Percentiles rank a stretch among this genome's conserved stretches.
Evolutionary conservation across 805 yeast genomes (phyloP).

Genomic region (Lipomyces sp.): DNA sequence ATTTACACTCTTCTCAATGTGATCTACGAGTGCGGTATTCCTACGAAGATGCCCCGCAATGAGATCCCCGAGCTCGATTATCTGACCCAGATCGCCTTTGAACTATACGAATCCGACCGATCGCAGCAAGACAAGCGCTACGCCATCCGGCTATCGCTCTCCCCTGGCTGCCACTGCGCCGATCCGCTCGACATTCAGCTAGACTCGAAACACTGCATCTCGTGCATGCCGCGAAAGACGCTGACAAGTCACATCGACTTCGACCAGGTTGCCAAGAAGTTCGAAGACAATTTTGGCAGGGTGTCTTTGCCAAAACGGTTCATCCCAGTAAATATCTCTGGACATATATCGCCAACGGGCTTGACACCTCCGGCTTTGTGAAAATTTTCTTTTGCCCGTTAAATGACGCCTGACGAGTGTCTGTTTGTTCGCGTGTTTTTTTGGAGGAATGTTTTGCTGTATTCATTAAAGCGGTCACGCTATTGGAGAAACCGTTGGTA

Average conservation of each 20-base stretch:
- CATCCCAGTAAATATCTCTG: constrained; percentile 68
- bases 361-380: too few relatives aligned
- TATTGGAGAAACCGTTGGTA: too few relatives aligned
- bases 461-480: too few relatives aligned
- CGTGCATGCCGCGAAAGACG: constrained; percentile 87
- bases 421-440: too few relatives aligned
- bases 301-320: constrained; percentile 75
- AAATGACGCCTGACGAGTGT: too few relatives aligned
- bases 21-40: constrained; percentile 85
- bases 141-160: constrained; percentile 82
- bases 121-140: constrained; percentile 61
- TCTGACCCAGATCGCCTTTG: constrained; percentile 90
- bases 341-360: constrained; percentile 3
- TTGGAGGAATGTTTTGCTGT: too few relatives aligned
- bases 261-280: constrained; percentile 78
- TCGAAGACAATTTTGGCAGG: constrained; percentile 76
- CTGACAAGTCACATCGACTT: constrained; percentile 90
- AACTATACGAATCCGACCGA: constrained; percentile 67
- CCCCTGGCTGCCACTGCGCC: constrained; percentile 98
- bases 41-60: constrained; percentile 92
- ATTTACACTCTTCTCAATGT: constrained; percentile 90
- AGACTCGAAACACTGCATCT: constrained; percentile 93
- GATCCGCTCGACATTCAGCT: constrained; percentile 96
- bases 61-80: constrained; percentile 96
- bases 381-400: too few relatives aligned